These are phyloP conservation scores for Venturia asperata DNA, from an alignment of 2,329 filamentous ascomycete genomes.

Conservation along the genomic window DNA sequence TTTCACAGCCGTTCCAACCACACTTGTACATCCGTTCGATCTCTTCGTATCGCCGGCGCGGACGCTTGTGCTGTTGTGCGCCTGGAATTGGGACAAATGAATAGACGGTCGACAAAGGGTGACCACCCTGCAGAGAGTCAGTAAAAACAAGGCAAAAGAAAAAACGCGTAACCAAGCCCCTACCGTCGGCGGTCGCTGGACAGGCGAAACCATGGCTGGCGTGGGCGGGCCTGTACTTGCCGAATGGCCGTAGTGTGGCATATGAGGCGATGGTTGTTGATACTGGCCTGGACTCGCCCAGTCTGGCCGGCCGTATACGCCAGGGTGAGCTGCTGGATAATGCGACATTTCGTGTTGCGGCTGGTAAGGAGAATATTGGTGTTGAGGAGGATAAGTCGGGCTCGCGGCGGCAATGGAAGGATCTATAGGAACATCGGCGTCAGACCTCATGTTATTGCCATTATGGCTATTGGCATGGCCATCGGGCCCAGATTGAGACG, in stretches of 20 bases:
- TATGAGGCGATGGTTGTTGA: constrained; percentile 36
- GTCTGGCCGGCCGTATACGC: constrained; percentile 65
- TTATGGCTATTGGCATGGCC: constrained; percentile 63
- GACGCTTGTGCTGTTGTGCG: constrained; percentile 93
- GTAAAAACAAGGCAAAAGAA: constrained; percentile 16
- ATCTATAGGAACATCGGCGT: constrained; percentile 98
- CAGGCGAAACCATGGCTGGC: constrained; percentile 53
- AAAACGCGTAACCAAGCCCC: constrained; percentile 30
- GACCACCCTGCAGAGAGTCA: constrained; percentile 38
- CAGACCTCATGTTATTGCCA: constrained; percentile 73
- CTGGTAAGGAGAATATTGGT: constrained; percentile 79
- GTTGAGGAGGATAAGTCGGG: constrained; percentile 80
- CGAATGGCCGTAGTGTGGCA: constrained; percentile 42
- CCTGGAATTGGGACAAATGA: constrained; percentile 97
- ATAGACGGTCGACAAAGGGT: constrained; percentile 70
- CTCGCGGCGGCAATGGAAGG: constrained; percentile 90
- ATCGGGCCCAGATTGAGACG: constrained; percentile 85
- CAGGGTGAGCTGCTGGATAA: constrained; percentile 53
- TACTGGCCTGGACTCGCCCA: constrained; percentile 57
- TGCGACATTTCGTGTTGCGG: constrained; percentile 82
- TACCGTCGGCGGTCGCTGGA: constrained; percentile 57
- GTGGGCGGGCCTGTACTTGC: constrained; percentile 50
- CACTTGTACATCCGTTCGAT: constrained; percentile 99
- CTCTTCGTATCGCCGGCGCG: constrained; percentile 88
- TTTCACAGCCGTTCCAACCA: constrained; percentile 96